Percentiles rank a stretch among this genome's conserved stretches.
Conservation (phyloP, 495 filamentous ascomycete genomes). For the Penicillium subrubescens region DNA sequence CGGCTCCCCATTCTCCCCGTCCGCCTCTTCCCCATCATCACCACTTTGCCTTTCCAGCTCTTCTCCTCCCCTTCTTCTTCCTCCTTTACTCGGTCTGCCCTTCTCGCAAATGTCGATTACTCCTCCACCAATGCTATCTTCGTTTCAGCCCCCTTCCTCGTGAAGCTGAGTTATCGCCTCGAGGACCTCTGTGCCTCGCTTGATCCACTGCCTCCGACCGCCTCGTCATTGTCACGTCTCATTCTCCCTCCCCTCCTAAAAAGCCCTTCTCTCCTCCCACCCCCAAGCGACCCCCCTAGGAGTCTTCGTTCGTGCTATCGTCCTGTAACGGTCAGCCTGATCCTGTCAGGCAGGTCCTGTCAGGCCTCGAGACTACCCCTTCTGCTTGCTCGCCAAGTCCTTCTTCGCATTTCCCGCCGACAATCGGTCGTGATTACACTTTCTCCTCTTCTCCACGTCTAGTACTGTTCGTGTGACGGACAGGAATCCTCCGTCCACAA, state of each 20-base stretch:
- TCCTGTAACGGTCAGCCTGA: neutral
- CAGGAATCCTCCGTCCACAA: constrained; percentile 45
- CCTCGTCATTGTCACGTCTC: constrained; percentile 35
- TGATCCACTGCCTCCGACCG: constrained; percentile 25
- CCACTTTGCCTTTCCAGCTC: constrained; percentile 19
- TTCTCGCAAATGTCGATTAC: constrained; percentile 18
- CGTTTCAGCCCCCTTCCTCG: constrained; percentile 25
- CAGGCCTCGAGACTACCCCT: neutral
- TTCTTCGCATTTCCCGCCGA: neutral
- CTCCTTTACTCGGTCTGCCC: neutral
- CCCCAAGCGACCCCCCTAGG: constrained; percentile 17
- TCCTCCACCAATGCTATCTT: constrained; percentile 7
- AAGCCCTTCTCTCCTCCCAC: neutral
- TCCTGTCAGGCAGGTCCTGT: neutral
- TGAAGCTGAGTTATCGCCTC: constrained; percentile 21
- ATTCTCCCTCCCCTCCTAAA: neutral
- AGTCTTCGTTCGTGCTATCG: neutral
- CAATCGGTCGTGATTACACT: constrained; percentile 31
- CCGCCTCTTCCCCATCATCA: constrained; percentile 18
- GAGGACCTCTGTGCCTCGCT: constrained; percentile 28
- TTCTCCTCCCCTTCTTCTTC: constrained; percentile 2
- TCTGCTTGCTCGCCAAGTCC: neutral
- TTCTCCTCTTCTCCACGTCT: constrained; percentile 75
- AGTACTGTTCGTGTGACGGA: constrained; percentile 47
- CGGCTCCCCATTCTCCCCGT: neutral